Evolutionary conservation across 306 rosid species (phyloP).

Genomic region (Canavalia ensiformis): DNA sequence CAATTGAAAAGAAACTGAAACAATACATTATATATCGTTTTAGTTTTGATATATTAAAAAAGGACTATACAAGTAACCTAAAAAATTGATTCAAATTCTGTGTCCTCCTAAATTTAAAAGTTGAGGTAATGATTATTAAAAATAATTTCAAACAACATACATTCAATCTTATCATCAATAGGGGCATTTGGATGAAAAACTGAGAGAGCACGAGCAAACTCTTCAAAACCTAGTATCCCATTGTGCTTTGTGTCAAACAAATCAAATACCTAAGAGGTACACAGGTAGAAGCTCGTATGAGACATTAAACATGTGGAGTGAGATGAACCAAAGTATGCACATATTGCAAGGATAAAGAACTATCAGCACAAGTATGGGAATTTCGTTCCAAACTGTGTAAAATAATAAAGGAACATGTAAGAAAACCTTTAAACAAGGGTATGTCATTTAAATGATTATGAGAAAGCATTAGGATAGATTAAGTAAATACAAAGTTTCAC

Average conservation of each 20-base stretch:
- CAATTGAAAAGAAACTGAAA: conserved; percentile 95
- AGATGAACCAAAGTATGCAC: conserved; percentile 23
- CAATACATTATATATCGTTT: conserved; percentile 21
- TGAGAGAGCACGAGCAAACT: conserved; percentile 96
- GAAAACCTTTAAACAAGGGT: no score
- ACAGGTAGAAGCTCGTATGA: conserved; percentile 35
- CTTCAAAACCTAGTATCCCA: conserved; percentile 97
- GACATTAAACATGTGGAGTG: conserved; percentile 32
- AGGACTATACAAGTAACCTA: conserved; percentile 14
- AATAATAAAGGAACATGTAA: background rate
- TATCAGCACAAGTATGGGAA: no score
- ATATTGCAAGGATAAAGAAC: background rate
- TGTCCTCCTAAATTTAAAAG: conserved; percentile 24
- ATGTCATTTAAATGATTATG: no score
- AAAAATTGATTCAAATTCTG: conserved; percentile 4
- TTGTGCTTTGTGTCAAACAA: conserved; percentile 97
- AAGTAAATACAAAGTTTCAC: no score
- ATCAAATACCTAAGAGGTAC: conserved; percentile 75
- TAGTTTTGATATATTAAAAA: conserved; percentile 17
- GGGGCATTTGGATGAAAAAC: conserved; percentile 99
- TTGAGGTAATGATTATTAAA: background rate
- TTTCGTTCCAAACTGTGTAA: no score
- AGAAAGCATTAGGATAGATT: no score
- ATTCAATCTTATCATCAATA: conserved; percentile 90
- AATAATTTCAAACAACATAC: conserved; percentile 55